These are phyloP conservation scores for Cryphonectria naterciae DNA, from an alignment of 2,329 filamentous ascomycete species.

Conservation along the genomic window DNA sequence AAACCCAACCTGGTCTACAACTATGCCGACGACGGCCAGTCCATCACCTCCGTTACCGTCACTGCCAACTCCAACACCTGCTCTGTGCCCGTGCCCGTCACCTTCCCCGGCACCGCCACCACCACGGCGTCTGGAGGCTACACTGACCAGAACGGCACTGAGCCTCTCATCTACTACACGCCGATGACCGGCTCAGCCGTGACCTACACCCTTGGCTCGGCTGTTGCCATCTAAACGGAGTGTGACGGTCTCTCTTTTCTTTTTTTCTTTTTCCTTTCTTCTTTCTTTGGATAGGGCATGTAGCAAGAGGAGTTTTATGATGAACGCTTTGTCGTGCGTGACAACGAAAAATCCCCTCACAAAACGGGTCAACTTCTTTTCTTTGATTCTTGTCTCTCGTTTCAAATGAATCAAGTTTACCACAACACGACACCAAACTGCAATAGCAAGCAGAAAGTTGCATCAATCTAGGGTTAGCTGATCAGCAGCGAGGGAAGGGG, in stretches of 20 bases:
- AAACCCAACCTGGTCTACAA: slow-evolving; percentile 52
- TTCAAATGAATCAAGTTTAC: background rate
- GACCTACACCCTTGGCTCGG: slow-evolving; percentile 41
- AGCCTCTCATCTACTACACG: slow-evolving; percentile 57
- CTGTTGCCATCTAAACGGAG: slow-evolving; percentile 20
- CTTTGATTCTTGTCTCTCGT: slow-evolving; percentile 3
- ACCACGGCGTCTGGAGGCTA: slow-evolving; percentile 46
- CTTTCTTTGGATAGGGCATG: background rate
- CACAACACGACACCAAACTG: background rate
- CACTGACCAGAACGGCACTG: slow-evolving; percentile 59
- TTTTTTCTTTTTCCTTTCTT: background rate
- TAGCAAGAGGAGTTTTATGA: background rate
- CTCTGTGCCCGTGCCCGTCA: slow-evolving; percentile 56
- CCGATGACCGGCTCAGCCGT: slow-evolving; percentile 49
- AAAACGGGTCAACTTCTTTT: background rate
- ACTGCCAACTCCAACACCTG: slow-evolving; percentile 58
- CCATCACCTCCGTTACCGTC: slow-evolving; percentile 56
- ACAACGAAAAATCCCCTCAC: background rate
- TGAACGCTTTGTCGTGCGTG: background rate
- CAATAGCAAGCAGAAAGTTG: background rate
- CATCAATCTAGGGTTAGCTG: background rate
- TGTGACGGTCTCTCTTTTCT: background rate
- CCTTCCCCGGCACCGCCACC: slow-evolving; percentile 50
- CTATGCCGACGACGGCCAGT: slow-evolving; percentile 45
- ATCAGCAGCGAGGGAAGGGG: background rate